Percentiles rank a stretch among this genome's conserved stretches.
Evolutionary conservation across 2,329 filamentous ascomycete genomes (phyloP).

Genomic region (Corinectria fuckeliana): DNA sequence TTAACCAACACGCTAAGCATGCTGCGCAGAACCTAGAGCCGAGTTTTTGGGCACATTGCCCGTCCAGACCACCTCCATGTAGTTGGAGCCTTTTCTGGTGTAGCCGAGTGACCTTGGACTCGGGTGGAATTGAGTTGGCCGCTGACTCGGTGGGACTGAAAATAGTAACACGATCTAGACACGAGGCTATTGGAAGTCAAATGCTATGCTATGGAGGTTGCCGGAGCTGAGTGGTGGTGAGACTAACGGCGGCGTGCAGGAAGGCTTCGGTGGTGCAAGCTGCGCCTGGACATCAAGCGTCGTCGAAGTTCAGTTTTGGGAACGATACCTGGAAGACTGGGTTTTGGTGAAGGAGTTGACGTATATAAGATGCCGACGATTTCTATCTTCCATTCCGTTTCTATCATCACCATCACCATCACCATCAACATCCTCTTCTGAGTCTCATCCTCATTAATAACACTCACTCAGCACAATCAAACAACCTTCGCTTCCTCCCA

Average conservation of each 20-base stretch:
- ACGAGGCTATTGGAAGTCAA: neutral
- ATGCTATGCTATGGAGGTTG: neutral
- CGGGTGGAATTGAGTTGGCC: neutral
- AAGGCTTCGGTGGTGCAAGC: neutral
- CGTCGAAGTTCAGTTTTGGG: neutral
- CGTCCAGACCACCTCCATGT: neutral
- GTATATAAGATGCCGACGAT: neutral
- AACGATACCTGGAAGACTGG: neutral
- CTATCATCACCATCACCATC: neutral
- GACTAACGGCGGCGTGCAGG: neutral
- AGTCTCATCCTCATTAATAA: neutral
- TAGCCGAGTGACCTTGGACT: neutral
- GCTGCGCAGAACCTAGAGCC: neutral
- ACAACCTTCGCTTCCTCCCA: no score
- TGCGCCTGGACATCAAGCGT: neutral
- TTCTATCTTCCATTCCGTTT: neutral
- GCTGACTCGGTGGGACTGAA: neutral
- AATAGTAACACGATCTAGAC: neutral
- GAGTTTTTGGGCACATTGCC: neutral
- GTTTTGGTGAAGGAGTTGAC: neutral
- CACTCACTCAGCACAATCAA: neutral
- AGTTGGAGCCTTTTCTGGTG: neutral
- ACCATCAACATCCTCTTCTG: neutral
- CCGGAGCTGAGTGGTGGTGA: neutral
- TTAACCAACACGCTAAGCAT: neutral